Evolutionary conservation across 208 protist species (phyloP), one percentile per base, ranked within the genome.

Genomic region (Trypanosoma mega): DNA sequence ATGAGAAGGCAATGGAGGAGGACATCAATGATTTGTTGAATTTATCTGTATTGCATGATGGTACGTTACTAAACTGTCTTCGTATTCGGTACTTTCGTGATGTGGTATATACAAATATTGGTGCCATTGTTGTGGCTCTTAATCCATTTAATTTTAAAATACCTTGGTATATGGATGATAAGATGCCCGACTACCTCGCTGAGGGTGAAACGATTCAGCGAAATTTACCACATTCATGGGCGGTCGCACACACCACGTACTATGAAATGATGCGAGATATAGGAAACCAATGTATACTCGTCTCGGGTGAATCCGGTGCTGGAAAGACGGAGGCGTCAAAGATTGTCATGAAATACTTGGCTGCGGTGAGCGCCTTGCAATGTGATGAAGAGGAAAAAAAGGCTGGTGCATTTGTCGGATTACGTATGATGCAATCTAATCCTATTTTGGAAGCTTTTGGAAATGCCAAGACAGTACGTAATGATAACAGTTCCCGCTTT

Each of bases 381-480:
- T 48, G 48, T 43, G 30, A 31, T 20, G 67, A 70, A 18, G 48
- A 63, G 24, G 69, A 76, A n/a, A 76, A 71, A 63, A 58, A 66
- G 23, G 18, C 64, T 11, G 72, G 57, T 14, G 14, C 33, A 2
- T 48, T 61, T 52, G 59, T 78, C 24, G 72, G 63, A 9, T 18
- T 56, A 23, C 48, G 50, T 41, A 74, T 78, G 52, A 68, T 69
- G 39, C 72, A 91, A 21, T 79, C 84, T 21, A 92, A 81, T 43
- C 92, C 90, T 12, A 82, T 96, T 34, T 72, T 97, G 1, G 93
- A 97, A 61, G 82, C 84, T 12, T 96, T 97, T 71, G 92, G 92
- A 43, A 97, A 97, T 60, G 88, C 92, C 1, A 95, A 95, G 50
- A 97, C 90, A 3, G 62, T 79, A 3, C 55, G 82, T 18, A 97